Percentiles rank a stretch among this genome's conserved stretches.
Conservation (phyloP, 176 grass and related monocot species). For the Zoysia japonica region DNA sequence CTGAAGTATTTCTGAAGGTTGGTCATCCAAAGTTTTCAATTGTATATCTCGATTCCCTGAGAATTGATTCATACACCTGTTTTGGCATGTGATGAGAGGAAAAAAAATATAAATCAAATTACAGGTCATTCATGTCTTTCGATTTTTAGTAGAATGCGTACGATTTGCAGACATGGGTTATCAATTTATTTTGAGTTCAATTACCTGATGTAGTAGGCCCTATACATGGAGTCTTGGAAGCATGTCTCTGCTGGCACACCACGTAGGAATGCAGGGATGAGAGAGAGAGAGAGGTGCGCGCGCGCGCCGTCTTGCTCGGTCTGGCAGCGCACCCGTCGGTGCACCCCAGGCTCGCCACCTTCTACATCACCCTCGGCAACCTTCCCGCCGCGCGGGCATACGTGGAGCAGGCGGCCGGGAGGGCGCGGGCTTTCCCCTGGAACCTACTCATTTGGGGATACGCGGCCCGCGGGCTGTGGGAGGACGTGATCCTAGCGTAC, state of each 20-base stretch:
- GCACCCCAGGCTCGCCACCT: constrained; percentile 46
- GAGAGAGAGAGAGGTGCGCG: constrained; percentile 31
- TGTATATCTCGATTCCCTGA: constrained; percentile 47
- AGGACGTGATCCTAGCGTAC: constrained; percentile 45
- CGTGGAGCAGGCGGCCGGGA: constrained; percentile 28
- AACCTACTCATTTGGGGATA: constrained; percentile 59
- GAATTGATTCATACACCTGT: constrained; percentile 47
- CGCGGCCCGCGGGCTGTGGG: constrained; percentile 24
- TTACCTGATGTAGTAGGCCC: too few relatives aligned
- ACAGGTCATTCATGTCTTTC: constrained; percentile 27
- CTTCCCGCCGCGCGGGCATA: constrained; percentile 33
- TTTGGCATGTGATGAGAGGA: constrained; percentile 50
- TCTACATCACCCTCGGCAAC: constrained; percentile 42
- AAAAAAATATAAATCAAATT: constrained; percentile 45
- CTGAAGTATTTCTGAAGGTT: constrained; percentile 49
- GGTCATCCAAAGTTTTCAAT: constrained; percentile 50
- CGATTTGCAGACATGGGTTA: too few relatives aligned
- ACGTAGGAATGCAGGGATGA: too few relatives aligned
- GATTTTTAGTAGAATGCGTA: background rate
- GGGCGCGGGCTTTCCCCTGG: constrained; percentile 54
- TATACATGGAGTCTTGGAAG: too few relatives aligned
- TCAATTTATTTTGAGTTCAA: too few relatives aligned
- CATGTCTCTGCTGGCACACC: too few relatives aligned
- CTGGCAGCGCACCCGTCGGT: constrained; percentile 48
- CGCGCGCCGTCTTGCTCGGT: constrained; percentile 42